These are phyloP conservation scores for Ocimum tenuiflorum DNA, from an alignment of 257 asterid species.

Conservation along the genomic window DNA sequence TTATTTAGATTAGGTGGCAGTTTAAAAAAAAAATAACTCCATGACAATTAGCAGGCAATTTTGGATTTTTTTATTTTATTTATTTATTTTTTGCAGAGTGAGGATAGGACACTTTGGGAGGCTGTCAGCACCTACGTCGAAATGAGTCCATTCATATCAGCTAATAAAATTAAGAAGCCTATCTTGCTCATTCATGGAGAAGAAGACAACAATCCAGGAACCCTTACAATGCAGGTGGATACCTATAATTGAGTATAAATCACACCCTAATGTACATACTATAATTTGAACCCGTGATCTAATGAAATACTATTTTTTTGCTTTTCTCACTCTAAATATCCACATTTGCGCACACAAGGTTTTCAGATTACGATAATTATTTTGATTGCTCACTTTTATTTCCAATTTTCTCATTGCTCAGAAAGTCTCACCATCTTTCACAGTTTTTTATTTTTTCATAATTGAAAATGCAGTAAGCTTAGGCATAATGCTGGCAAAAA, in stretches of 20 bases:
- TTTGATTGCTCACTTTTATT: too few relatives aligned
- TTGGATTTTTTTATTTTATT: not conserved
- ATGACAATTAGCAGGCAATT: too few relatives aligned
- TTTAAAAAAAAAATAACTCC: too few relatives aligned
- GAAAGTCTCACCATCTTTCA: not conserved
- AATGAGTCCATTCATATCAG: slow-evolving; percentile 95
- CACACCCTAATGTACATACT: too few relatives aligned
- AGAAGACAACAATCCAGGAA: slow-evolving; percentile 96
- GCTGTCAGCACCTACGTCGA: slow-evolving; percentile 70
- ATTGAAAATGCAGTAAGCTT: not conserved
- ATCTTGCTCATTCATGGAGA: slow-evolving; percentile 94
- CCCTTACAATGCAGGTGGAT: slow-evolving; percentile 92
- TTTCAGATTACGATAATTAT: too few relatives aligned
- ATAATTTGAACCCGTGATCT: too few relatives aligned
- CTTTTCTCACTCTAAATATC: not conserved
- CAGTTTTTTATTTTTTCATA: not conserved
- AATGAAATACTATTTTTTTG: too few relatives aligned
- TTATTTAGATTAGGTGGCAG: too few relatives aligned
- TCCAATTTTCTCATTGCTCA: not conserved
- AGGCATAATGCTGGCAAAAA: not conserved
- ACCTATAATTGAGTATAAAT: too few relatives aligned
- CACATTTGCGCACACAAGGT: too few relatives aligned
- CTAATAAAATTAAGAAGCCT: slow-evolving; percentile 94
- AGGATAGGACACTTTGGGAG: slow-evolving; percentile 98
- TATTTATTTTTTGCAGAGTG: slow-evolving; percentile 45